Base-by-base conservation (phyloP, 2,329 filamentous ascomycete genomes). In the Aspergillus alliaceus region DNA sequence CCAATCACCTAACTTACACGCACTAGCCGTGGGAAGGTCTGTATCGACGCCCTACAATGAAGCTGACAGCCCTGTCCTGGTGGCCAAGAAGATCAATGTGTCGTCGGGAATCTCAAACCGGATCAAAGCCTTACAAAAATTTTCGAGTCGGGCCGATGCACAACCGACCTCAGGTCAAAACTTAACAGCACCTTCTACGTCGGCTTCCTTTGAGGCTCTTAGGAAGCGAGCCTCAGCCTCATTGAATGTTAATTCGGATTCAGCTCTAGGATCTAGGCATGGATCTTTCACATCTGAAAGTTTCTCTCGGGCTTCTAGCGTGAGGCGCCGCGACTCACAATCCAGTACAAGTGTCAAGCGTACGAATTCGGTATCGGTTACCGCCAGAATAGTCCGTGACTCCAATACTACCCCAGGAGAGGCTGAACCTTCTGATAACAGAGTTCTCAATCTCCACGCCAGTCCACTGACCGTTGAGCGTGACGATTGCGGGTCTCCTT, bases 61-160 rank as follows among this genome's bases (percentile, higher is more conserved):
- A 14, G 64, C 54, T 29, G 65, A 65, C 32, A 62, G 69, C 35
- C 73, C 75, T n/a, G 74, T 83, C 14, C 69, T 88, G 50, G 78
- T 82, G 47, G 79, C 84, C 3, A 91, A 90, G 71, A 96, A 93
- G 72, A 82, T 88, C 63, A 95, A 90, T 67, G 84, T 98, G 24
- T 93, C 91, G 7, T 92, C 90, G 8, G 92, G 91, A 64, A 97
- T 99, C 59, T 96, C 93, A 3, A 91, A 93, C 72, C 88, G 95
- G 40, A 98, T 98, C 72, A 96, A 96, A 74, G 92, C 93, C 6
- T 80, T 99, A 53, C 90, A 96, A 70, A 93, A 91, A 73, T 82
- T 95, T 54, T 81, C 81, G 3, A 79, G 63, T 82, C 87, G 58
- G 75, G 65, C 71, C 56, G 66, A 74, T 63, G 60, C 73, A 44